These are phyloP conservation scores for Xylariaceae sp. DNA, from an alignment of 2,329 filamentous ascomycete genomes.

Conservation along the genomic window DNA sequence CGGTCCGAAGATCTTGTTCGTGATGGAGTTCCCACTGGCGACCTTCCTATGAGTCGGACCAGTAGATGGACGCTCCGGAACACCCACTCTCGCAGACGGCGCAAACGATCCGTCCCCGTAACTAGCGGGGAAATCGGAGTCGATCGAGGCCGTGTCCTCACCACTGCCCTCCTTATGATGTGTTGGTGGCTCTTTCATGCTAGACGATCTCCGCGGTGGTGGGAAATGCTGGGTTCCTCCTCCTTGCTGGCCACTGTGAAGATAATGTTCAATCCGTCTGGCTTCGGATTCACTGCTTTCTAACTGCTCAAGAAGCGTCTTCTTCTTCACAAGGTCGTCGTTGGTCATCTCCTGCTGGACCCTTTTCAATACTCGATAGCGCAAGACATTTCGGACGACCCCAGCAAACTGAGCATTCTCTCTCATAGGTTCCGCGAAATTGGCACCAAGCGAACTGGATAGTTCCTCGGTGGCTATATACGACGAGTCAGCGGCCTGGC, in stretches of 20 bases:
- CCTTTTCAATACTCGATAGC: constrained; percentile 86
- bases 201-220: constrained; percentile 63
- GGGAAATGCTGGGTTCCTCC: constrained; percentile 33
- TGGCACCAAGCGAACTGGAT: constrained; percentile 79
- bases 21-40: constrained; percentile 83
- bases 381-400: constrained; percentile 80
- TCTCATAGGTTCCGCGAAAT: constrained; percentile 94
- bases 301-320: constrained; percentile 73
- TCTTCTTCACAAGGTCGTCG: constrained; percentile 88
- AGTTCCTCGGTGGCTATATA: constrained; percentile 95
- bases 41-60: constrained; percentile 66
- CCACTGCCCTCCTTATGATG: constrained; percentile 51
- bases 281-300: constrained; percentile 92
- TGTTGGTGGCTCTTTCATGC: constrained; percentile 46
- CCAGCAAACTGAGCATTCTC: constrained; percentile 97
- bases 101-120: constrained; percentile 66
- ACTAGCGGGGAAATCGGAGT: constrained; percentile 91
- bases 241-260: constrained; percentile 68
- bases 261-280: constrained; percentile 86
- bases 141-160: constrained; percentile 84
- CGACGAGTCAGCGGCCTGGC: constrained; percentile 90
- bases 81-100: constrained; percentile 69
- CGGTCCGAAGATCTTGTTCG: constrained; percentile 88
- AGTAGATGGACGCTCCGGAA: constrained; percentile 49
- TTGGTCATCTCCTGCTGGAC: constrained; percentile 97